A percentile compares a stretch with the other conserved stretches of the same genome.
Conservation (phyloP, 2,329 filamentous ascomycete genomes). For the Aspergillus alliaceus region DNA sequence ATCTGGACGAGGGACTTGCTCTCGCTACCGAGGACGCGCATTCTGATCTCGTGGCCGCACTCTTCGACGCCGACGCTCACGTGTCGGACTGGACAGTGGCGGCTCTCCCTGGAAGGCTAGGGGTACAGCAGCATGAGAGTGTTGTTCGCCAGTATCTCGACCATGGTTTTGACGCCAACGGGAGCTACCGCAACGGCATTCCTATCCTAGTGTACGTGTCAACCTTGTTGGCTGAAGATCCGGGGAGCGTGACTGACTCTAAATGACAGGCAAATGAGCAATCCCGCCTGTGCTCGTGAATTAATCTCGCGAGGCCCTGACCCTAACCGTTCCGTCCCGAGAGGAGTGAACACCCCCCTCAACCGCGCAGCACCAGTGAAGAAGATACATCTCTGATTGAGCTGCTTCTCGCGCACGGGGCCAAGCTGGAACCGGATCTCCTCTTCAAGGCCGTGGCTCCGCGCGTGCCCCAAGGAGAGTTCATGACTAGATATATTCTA, state of each 20-base stretch:
- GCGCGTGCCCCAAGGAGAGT: conserved; percentile 7
- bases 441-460: conserved; percentile 6
- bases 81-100: neutral
- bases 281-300: conserved; percentile 6
- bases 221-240: neutral
- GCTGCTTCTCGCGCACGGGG: conserved; percentile 6
- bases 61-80: conserved; percentile 11
- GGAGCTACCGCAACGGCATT: conserved; percentile 2
- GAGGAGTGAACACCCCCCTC: conserved; percentile 4
- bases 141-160: conserved; percentile 9
- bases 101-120: conserved; percentile 1
- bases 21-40: conserved; percentile 7
- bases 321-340: conserved; percentile 8
- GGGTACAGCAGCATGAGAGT: conserved; percentile 6
- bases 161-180: conserved; percentile 8
- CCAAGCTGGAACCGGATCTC: conserved; percentile 7
- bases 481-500: conserved; percentile 12
- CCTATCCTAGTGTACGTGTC: conserved; percentile 7
- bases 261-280: neutral
- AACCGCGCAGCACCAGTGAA: neutral
- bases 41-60: conserved; percentile 8
- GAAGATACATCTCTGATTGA: conserved; percentile 2
- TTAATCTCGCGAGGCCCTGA: conserved; percentile 7
- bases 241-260: neutral
- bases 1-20: conserved; percentile 7